Evolutionary conservation across 2,329 filamentous ascomycete species (phyloP).

Genomic region (Erysiphe pulchra): DNA sequence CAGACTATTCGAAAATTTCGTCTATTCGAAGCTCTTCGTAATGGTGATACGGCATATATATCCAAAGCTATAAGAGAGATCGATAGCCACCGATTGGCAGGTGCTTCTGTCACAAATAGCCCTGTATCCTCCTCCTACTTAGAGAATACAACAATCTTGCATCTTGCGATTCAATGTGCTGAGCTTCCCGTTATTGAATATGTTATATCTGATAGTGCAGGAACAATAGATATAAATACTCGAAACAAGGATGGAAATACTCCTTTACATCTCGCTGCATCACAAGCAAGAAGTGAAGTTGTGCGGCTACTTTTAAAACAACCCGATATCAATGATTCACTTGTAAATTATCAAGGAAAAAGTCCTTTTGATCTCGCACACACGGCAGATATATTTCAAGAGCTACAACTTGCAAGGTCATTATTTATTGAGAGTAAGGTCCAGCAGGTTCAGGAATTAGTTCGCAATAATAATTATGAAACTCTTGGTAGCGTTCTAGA

Average conservation of each 20-base stretch:
- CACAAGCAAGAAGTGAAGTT: constrained; percentile 53
- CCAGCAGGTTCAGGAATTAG: constrained; percentile 57
- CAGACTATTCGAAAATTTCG: constrained; percentile 88
- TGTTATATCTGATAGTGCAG: constrained; percentile 51
- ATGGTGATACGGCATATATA: constrained; percentile 74
- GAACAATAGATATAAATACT: constrained; percentile 57
- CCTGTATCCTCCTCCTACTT: constrained; percentile 16
- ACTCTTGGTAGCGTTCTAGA: constrained; percentile 55
- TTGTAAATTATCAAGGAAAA: constrained; percentile 64
- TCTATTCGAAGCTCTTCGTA: constrained; percentile 75
- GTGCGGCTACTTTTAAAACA: constrained; percentile 68
- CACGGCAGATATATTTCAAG: constrained; percentile 86
- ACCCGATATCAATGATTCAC: constrained; percentile 63
- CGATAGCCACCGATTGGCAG: constrained; percentile 16
- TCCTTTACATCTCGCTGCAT: constrained; percentile 65
- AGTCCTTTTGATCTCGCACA: constrained; percentile 70
- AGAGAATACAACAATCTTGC: constrained; percentile 72
- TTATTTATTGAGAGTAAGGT: constrained; percentile 74
- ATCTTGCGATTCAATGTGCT: constrained; percentile 86
- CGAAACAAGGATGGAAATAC: constrained; percentile 89
- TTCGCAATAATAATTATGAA: constrained; percentile 48
- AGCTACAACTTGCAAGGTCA: constrained; percentile 71
- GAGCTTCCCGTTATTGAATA: constrained; percentile 84
- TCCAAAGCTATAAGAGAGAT: constrained; percentile 59
- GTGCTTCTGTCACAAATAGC: constrained; percentile 14